Evolutionary conservation across 176 grass and related monocot genomes (phyloP), one percentile per base, ranked within the genome.

Genomic region (Phoenix dactylifera): DNA sequence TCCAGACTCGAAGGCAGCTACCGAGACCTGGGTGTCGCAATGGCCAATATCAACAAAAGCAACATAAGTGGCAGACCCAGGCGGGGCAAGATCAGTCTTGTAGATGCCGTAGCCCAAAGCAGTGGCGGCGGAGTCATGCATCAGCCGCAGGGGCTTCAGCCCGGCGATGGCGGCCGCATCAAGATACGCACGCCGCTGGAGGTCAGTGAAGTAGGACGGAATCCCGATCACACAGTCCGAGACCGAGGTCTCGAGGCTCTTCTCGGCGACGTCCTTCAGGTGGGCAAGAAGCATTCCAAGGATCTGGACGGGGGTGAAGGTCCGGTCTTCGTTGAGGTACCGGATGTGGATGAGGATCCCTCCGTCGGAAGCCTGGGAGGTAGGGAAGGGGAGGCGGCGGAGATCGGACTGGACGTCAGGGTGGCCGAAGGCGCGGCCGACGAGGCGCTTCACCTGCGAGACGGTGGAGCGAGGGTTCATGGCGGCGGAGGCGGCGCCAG

Each of bases 41-140:
- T 98, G 87, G 3, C 93, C 93, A 26, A 98, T 66, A 48, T 98
- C 93, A 1, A 98, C 70, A 28, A 98, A 91, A 1, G 78, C 87
- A 2, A 92, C 88, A 26, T 18, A 6, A 59, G 77, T 54, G 57
- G 57, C 66, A 1, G 55, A 61, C 7, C 65, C 76, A 12, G 64
- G 35, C 4, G 68, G 62, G 16, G 63, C 79, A 2, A 81, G 74
- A 74, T 98, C 93, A 24, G 84, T 82, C 67, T 83, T 86, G 76
- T 98, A 98, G 80, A 98, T 89, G 20, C 93, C 93, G 57, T 98
- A 92, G 16, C 84, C 88, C 15, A 98, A 81, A 15, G 87, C 84
- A 5, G 93, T 86, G n/a, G 93, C 93, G 0, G 88, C 70, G 29
- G 82, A 74, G 70, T 98, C 93, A 26, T 98, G 93, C 88, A 98